Evolutionary conservation across 306 rosid genomes (phyloP).

Genomic region (Cajanus cajan): DNA sequence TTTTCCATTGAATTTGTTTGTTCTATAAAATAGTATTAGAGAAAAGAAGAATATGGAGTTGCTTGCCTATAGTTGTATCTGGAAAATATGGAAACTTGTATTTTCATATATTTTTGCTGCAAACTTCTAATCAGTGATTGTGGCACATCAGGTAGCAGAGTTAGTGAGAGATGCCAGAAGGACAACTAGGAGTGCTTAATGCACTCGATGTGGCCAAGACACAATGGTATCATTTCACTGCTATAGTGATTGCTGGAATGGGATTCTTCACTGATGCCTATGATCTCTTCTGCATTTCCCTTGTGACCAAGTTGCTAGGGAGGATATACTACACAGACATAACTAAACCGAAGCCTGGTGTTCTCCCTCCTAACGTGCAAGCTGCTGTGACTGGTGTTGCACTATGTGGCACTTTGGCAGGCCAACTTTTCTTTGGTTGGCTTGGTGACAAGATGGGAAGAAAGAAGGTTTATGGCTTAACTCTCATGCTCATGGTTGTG

Average conservation of each 20-base stretch:
- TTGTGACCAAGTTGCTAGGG: slow-evolving; percentile 74
- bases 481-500: slow-evolving; percentile 69
- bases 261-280: slow-evolving; percentile 95
- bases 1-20: background rate
- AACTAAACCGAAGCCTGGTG: slow-evolving; percentile 45
- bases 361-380: slow-evolving; percentile 65
- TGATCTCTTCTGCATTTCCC: slow-evolving; percentile 85
- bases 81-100: background rate
- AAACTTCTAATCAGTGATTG: background rate
- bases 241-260: slow-evolving; percentile 94
- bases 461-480: slow-evolving; percentile 72
- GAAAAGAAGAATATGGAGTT: slow-evolving; percentile 1
- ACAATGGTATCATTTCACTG: slow-evolving; percentile 87
- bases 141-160: slow-evolving; percentile 10
- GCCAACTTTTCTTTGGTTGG: slow-evolving; percentile 98
- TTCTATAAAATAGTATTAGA: background rate
- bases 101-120: slow-evolving; percentile 14
- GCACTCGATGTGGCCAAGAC: slow-evolving; percentile 85
- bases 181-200: slow-evolving; percentile 61
- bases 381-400: slow-evolving; percentile 86
- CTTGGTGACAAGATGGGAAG: slow-evolving; percentile 89
- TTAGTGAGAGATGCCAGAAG: slow-evolving; percentile 42
- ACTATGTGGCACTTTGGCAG: slow-evolving; percentile 64
- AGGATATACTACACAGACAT: slow-evolving; percentile 50
- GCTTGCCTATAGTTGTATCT: background rate